phyloP scores from a whole-genome alignment of 2,329 filamentous ascomycete species.

The Purpureocillium lavendulum region DNA sequence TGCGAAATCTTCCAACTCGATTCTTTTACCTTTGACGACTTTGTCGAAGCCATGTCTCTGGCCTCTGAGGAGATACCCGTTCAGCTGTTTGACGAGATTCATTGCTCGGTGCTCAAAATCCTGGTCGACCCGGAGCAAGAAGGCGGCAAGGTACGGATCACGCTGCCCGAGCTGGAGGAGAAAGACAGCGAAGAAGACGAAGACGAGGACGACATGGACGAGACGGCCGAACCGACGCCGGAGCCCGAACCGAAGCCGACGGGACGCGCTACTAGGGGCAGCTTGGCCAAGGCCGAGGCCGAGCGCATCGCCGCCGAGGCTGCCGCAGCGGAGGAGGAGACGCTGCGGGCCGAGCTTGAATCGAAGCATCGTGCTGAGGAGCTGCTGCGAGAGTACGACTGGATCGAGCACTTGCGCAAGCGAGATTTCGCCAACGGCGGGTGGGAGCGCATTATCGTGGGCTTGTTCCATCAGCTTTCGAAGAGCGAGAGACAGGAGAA shows the following conservation, averaged over 20 bases:
- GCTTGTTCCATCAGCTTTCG: conserved; percentile 76
- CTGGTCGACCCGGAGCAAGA: conserved; percentile 69
- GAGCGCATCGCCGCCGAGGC: conserved; percentile 57
- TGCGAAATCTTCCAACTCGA: conserved; percentile 90
- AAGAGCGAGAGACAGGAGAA: conserved; percentile 61
- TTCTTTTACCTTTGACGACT: conserved; percentile 97
- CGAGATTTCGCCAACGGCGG: conserved; percentile 82
- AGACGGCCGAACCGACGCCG: conserved; percentile 46
- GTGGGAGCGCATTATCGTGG: conserved; percentile 86
- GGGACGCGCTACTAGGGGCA: conserved; percentile 73
- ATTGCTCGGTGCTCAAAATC: conserved; percentile 84
- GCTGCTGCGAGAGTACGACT: conserved; percentile 65
- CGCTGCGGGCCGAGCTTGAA: conserved; percentile 36
- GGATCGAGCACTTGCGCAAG: conserved; percentile 76
- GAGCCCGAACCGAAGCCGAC: conserved; percentile 62
- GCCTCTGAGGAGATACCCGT: conserved; percentile 67
- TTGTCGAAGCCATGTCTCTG: conserved; percentile 77
- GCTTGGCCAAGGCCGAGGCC: conserved; percentile 72
- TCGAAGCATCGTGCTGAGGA: conserved; percentile 65
- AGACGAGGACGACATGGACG: conserved; percentile 50
- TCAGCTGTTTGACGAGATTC: conserved; percentile 80
- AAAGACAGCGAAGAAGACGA: conserved; percentile 61
- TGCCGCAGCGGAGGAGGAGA: conserved; percentile 43
- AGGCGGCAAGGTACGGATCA: conserved; percentile 71
- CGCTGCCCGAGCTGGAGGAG: conserved; percentile 65